Evolutionary conservation across 768 basidiomycete species (phyloP).

Genomic region (Russula vinacea): DNA sequence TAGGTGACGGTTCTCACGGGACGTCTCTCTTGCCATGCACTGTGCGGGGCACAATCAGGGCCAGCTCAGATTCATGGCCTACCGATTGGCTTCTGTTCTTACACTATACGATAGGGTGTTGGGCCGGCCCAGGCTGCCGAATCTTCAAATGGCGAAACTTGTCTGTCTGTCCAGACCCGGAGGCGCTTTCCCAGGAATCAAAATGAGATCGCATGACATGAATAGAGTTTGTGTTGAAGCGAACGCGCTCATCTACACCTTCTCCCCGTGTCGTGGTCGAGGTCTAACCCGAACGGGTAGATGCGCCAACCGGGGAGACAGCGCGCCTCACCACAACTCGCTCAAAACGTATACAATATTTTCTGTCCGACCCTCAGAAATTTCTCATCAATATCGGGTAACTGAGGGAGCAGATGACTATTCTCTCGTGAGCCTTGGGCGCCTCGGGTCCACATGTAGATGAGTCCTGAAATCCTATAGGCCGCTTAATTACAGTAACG

Average conservation of each 20-base stretch:
- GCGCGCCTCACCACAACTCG: slow-evolving; percentile 1
- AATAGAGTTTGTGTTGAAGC: slow-evolving; percentile 18
- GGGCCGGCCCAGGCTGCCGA: slow-evolving; percentile 12
- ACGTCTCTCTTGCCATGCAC: background rate
- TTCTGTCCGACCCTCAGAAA: slow-evolving; percentile 2
- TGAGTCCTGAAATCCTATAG: slow-evolving; percentile 13
- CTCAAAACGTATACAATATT: slow-evolving; percentile 17
- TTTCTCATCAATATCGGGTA: slow-evolving; percentile 19
- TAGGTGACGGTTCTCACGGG: background rate
- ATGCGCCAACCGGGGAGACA: background rate
- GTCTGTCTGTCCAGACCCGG: background rate
- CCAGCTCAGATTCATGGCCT: slow-evolving; percentile 4
- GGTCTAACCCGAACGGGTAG: slow-evolving; percentile 23
- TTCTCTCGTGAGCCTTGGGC: slow-evolving; percentile 14
- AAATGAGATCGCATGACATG: slow-evolving; percentile 8
- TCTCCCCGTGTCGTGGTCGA: slow-evolving; percentile 1
- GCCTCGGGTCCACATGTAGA: slow-evolving; percentile 8
- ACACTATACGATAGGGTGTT: slow-evolving; percentile 12
- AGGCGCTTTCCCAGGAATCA: slow-evolving; percentile 8
- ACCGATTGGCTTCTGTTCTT: slow-evolving; percentile 26
- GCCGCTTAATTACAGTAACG: slow-evolving; percentile 11
- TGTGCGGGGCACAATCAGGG: background rate
- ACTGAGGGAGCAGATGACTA: slow-evolving; percentile 6
- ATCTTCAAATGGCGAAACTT: background rate
- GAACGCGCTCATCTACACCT: slow-evolving; percentile 6